Base-by-base conservation (phyloP, 305 asterid species). In the Solanum hybrid region DNA sequence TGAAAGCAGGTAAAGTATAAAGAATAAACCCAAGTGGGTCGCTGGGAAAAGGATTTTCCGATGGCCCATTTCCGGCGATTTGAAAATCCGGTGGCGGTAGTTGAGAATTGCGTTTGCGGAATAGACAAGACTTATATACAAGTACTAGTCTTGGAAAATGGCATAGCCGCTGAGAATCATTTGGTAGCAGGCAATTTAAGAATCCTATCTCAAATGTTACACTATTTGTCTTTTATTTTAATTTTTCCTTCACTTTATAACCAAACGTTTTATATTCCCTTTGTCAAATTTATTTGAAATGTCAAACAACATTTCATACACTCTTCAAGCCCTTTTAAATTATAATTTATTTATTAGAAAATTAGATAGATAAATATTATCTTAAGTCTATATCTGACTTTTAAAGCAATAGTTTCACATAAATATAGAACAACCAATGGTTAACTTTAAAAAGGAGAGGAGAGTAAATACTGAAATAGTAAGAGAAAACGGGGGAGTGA, bases 1-100 rank as follows among this genome's bases (percentile, higher is more conserved):
- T 24, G 93, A 66, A n/a, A 94, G 77, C 7, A 95, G 92, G 46
- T 77, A 94, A 8, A 92, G 85, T 89, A 94, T 71, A 90, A 93
- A 88, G 56, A 89, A 38, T 51, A 89, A 34, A 42, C 89, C 40
- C 12, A 92, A 72, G 78, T 85, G 90, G 89, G 37, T 34, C 5
- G 86, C 91, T 91, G 92, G 93, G 89, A 85, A 80, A 79, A 91
- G 90, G 97, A 95, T 95, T 84, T 92, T 90, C 31, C 91, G 69
- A 80, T 26, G 86, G 20, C 69, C 36, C 66, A 80, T 80, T 38
- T 3, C 87, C 72, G 38, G 38, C 69, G 69, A 80, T 40, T 8
- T 80, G 36, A 26, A 26, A 80, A 14, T 27, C 35, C 66, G 56
- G 60, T 8, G 35, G n/a, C 36, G 66, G 66, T 42, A 26, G 36